phyloP scores from a whole-genome alignment of 2,329 filamentous ascomycete species.

The Hypoxylon sp. region DNA sequence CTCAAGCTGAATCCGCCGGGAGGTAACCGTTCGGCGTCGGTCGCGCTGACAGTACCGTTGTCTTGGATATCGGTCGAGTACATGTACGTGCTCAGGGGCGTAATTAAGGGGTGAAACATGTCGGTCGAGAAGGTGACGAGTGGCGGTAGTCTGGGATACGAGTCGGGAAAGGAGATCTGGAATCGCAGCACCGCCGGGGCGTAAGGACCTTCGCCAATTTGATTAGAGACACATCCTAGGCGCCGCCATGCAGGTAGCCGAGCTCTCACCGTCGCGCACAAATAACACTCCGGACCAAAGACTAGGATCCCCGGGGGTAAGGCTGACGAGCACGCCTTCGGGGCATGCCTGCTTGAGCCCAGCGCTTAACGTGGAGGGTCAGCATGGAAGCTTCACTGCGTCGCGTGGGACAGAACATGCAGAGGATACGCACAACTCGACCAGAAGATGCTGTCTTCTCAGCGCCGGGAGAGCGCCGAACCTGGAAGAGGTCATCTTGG shows the following conservation, averaged over 20 bases:
- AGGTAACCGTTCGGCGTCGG: slow-evolving; percentile 83
- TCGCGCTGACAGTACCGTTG: slow-evolving; percentile 82
- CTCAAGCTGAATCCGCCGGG: slow-evolving; percentile 91
- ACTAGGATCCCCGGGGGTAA: slow-evolving; percentile 82
- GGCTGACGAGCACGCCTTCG: slow-evolving; percentile 85
- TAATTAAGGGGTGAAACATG: slow-evolving; percentile 93
- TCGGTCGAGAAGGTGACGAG: slow-evolving; percentile 90
- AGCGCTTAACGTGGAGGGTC: slow-evolving; percentile 65
- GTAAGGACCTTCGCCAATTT: slow-evolving; percentile 77
- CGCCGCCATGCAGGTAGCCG: slow-evolving; percentile 23
- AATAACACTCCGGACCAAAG: slow-evolving; percentile 94
- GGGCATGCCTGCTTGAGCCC: slow-evolving; percentile 86
- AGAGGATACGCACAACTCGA: slow-evolving; percentile 77
- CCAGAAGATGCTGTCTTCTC: slow-evolving; percentile 79
- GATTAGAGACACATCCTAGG: slow-evolving; percentile 36
- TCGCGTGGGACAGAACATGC: slow-evolving; percentile 1
- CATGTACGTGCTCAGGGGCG: slow-evolving; percentile 93
- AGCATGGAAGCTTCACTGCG: slow-evolving; percentile 33
- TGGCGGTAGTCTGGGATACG: slow-evolving; percentile 83
- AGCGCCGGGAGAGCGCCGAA: slow-evolving; percentile 66
- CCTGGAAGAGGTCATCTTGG: slow-evolving; percentile 58
- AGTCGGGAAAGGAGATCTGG: slow-evolving; percentile 85
- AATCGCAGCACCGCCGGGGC: slow-evolving; percentile 88
- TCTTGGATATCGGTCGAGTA: slow-evolving; percentile 84
- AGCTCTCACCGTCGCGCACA: slow-evolving; percentile 78